A percentile compares a stretch with the other conserved stretches of the same genome.
Evolutionary conservation across 441 rosid genomes (phyloP).

Genomic region (Erodium texanum): DNA sequence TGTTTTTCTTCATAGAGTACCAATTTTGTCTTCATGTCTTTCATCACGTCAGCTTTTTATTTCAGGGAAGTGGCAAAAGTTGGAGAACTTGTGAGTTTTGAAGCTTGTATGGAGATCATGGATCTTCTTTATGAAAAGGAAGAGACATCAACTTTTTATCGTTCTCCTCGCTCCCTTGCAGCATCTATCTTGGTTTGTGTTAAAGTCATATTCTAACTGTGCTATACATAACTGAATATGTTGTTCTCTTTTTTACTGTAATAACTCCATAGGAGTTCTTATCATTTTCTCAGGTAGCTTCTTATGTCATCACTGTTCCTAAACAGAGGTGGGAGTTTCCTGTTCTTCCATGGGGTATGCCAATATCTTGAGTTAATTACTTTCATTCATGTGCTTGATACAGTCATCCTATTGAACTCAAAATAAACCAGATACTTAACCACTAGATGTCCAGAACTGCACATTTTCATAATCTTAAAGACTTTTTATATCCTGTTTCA

Average conservation of each 20-base stretch:
- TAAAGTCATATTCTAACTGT: constrained; percentile 4
- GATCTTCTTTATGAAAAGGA: constrained; percentile 81
- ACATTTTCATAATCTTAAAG: background rate
- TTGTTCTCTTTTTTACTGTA: background rate
- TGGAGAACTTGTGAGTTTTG: constrained; percentile 56
- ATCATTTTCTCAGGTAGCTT: constrained; percentile 48
- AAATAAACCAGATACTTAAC: constrained; percentile 6
- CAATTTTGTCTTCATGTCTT: constrained; percentile 1
- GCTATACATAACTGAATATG: constrained; percentile 4
- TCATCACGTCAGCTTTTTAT: background rate
- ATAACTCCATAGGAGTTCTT: constrained; percentile 16
- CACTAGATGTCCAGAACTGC: constrained; percentile 1
- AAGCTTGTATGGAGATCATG: constrained; percentile 75
- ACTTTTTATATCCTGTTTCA: constrained; percentile 4
- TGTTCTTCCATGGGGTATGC: constrained; percentile 62
- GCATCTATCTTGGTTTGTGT: constrained; percentile 59
- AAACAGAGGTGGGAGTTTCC: constrained; percentile 68
- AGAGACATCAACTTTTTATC: constrained; percentile 42
- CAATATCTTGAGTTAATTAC: constrained; percentile 2
- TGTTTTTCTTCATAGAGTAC: background rate
- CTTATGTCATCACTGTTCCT: constrained; percentile 59
- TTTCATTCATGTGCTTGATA: constrained; percentile 1
- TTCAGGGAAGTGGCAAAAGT: constrained; percentile 57
- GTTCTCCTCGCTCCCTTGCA: constrained; percentile 52
- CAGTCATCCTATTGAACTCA: background rate